phyloP scores from a whole-genome alignment of 2,329 filamentous ascomycete species.

The Sclerotinia borealis region DNA sequence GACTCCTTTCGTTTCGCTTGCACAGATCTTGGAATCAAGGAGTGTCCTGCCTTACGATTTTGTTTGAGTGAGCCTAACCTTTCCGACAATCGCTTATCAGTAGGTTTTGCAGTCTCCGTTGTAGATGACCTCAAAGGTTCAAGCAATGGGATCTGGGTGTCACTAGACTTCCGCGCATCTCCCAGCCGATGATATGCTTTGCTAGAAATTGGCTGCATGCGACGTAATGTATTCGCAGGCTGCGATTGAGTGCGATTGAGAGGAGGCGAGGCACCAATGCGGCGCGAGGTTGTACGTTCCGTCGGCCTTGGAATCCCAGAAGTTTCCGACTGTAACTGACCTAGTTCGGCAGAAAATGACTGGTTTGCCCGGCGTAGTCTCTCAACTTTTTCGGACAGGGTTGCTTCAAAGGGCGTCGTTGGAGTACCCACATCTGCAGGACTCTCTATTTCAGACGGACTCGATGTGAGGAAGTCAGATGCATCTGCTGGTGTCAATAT shows the following conservation, averaged over 20 bases:
- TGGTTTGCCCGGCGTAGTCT: constrained; percentile 24
- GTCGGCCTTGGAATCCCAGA: constrained; percentile 31
- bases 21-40: constrained; percentile 83
- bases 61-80: constrained; percentile 62
- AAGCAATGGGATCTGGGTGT: constrained; percentile 16
- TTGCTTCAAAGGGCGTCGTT: constrained; percentile 19
- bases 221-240: constrained; percentile 31
- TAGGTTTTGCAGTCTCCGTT: constrained; percentile 27
- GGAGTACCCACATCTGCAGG: constrained; percentile 3
- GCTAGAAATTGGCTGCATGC: constrained; percentile 18
- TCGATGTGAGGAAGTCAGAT: constrained; percentile 9
- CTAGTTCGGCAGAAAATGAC: constrained; percentile 14
- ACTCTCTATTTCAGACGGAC: constrained; percentile 1
- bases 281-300: constrained; percentile 25
- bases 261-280: constrained; percentile 29
- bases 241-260: constrained; percentile 32
- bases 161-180: constrained; percentile 19
- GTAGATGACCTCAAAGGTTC: constrained; percentile 25
- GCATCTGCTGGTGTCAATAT: constrained; percentile 12
- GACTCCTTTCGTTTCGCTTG: constrained; percentile 62
- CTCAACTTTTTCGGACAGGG: constrained; percentile 30
- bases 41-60: constrained; percentile 51
- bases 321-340: constrained; percentile 18
- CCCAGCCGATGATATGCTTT: constrained; percentile 22
- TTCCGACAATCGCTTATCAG: constrained; percentile 70